A percentile compares a stretch with the other conserved stretches of the same genome.
Evolutionary conservation across 208 protist genomes (phyloP).

Genomic region (Leishmania braziliensis): DNA sequence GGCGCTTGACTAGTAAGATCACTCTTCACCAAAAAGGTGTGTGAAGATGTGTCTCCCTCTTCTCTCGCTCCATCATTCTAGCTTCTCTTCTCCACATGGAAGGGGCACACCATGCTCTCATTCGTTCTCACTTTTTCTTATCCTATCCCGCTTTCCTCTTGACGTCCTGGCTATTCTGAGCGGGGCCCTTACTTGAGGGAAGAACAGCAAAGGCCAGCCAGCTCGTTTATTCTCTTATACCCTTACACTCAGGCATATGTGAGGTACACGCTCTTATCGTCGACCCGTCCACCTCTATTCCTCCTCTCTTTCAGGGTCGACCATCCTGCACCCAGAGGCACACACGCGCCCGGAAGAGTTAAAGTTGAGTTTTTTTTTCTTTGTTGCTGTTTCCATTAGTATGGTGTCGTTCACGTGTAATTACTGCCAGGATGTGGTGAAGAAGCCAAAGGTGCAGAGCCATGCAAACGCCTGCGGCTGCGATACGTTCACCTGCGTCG

Average conservation of each 20-base stretch:
- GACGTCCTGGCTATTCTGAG: not conserved
- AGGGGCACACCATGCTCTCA: not conserved
- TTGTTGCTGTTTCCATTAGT: too few species aligned
- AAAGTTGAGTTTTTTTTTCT: not conserved
- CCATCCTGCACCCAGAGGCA: not conserved
- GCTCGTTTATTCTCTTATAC: not conserved
- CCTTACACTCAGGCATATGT: not conserved
- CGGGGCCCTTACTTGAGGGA: not conserved
- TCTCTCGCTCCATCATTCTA: not conserved
- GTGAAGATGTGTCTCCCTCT: not conserved
- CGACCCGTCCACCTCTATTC: not conserved
- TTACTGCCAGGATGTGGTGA: slow-evolving; percentile 87
- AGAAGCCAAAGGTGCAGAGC: slow-evolving; percentile 85
- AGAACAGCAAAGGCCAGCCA: not conserved
- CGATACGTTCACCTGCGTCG: slow-evolving; percentile 81
- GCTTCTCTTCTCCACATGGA: not conserved
- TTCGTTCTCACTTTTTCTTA: not conserved
- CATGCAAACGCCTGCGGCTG: slow-evolving; percentile 63
- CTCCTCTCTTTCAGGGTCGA: not conserved
- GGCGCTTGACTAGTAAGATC: not conserved
- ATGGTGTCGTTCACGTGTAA: slow-evolving; percentile 93
- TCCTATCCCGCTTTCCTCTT: not conserved
- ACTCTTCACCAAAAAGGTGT: not conserved
- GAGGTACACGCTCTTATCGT: not conserved
- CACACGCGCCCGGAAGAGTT: not conserved